phyloP scores from a whole-genome alignment of 2,329 filamentous ascomycete species.

The Phaeomoniella chlamydospora region DNA sequence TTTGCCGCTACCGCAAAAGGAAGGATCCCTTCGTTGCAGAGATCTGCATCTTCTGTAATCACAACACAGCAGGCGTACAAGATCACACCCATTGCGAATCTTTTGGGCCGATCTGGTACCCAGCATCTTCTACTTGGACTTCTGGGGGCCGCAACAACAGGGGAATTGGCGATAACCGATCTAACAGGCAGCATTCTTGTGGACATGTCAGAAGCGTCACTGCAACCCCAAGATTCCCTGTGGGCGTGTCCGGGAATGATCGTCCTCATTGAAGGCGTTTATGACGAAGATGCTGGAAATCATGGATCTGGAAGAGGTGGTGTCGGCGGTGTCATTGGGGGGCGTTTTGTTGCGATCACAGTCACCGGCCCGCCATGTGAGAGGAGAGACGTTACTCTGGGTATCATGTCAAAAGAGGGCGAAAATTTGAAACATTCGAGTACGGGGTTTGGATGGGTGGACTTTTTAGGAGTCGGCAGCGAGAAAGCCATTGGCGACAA shows the following conservation, averaged over 20 bases:
- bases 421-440: slow-evolving; percentile 40
- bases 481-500: slow-evolving; percentile 68
- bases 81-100: slow-evolving; percentile 69
- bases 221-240: slow-evolving; percentile 70
- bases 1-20: slow-evolving; percentile 45
- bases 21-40: slow-evolving; percentile 31
- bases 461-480: slow-evolving; percentile 84
- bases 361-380: slow-evolving; percentile 88
- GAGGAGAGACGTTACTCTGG: slow-evolving; percentile 63
- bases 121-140: slow-evolving; percentile 79
- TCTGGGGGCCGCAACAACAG: slow-evolving; percentile 60
- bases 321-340: slow-evolving; percentile 82
- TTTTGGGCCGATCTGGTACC: slow-evolving; percentile 65
- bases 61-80: slow-evolving; percentile 56
- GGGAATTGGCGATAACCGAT: slow-evolving; percentile 70
- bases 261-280: slow-evolving; percentile 86
- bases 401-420: slow-evolving; percentile 33
- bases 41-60: slow-evolving; percentile 41
- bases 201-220: slow-evolving; percentile 65
- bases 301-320: slow-evolving; percentile 41
- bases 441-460: slow-evolving; percentile 90
- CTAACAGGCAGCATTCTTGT: slow-evolving; percentile 76
- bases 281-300: slow-evolving; percentile 81
- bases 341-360: slow-evolving; percentile 78
- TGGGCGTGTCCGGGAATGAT: slow-evolving; percentile 97